Base-by-base conservation (phyloP, 371 early-diverging fungal genomes). In the Chytridiales sp. region DNA sequence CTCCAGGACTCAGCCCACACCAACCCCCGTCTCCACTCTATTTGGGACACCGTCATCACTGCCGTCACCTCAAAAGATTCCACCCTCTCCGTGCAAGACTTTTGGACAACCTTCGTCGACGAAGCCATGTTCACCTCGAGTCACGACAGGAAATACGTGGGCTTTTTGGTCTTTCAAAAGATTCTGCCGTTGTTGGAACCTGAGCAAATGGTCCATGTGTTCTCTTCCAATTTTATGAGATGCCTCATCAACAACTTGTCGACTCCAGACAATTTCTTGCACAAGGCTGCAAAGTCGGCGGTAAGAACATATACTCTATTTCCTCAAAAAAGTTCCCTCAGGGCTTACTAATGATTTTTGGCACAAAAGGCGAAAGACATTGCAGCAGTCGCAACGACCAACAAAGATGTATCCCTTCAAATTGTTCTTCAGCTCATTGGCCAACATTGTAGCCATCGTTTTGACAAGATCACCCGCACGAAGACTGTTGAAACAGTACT, bases 131-230 rank as follows among this genome's bases (percentile, higher is more conserved):
- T 94, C 13, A 80, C 78, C 38, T 73, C 92, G 9, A 83, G 88
- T 35, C 87, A 91, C 74, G 90, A 91, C 65, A 87, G 91, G 64
- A 90, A 89, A 65, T 91, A 77, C 76, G 85, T 94, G 83, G 95
- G 93, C 21, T 90, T 93, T 75, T 84, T 86, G 57, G 69, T 93
- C 24, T 84, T 94, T 39, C 84, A 87, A 59, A 79, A 80, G 51
- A 77, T 85, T 3, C 70, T 93, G 61, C 83, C 84, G 21, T 75
- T 75, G 29, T 74, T 92, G 17, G 24, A 49, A 0, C 29, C 62
- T 1, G 59, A 56, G n/a, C 69, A 79, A 48, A 19, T 29, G 50
- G 84, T 91, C 0, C 67, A 84, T 55, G 70, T 94, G 36, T 89
- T 94, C 68, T 89, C 92, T 38, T 81, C 81, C 22, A 87, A 89